Percentiles rank a stretch among this genome's conserved stretches.
Evolutionary conservation across 805 yeast species (phyloP).

Genomic region (Suhomyces faveliae): DNA sequence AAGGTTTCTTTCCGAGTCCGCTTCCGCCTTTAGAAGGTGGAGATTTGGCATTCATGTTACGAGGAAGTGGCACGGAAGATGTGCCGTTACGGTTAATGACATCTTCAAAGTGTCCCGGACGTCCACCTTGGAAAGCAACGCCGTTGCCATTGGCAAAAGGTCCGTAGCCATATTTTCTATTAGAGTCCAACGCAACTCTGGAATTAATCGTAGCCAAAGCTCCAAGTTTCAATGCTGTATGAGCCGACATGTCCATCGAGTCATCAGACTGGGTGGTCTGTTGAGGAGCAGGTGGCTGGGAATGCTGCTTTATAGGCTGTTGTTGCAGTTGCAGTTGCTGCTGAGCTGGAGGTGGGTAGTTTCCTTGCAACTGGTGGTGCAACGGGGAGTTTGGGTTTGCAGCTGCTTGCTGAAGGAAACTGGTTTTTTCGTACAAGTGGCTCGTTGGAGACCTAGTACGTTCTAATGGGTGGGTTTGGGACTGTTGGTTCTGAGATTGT

Average conservation of each 20-base stretch:
- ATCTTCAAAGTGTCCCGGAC: constrained; percentile 25
- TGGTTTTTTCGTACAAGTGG: constrained; percentile 44
- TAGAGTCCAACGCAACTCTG: constrained; percentile 48
- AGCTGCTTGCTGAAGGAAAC: constrained; percentile 38
- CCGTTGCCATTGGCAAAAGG: constrained; percentile 8
- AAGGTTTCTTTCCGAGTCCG: constrained; percentile 4
- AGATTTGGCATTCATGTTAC: constrained; percentile 9
- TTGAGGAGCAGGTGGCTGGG: constrained; percentile 7
- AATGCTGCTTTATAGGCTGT: constrained; percentile 14
- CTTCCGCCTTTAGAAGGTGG: constrained; percentile 3
- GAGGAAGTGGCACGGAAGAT: constrained; percentile 34
- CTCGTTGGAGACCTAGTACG: constrained; percentile 40
- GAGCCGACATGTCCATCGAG: constrained; percentile 27
- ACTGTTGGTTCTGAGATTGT: constrained; percentile 8
- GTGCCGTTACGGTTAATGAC: constrained; percentile 36
- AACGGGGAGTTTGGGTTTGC: constrained; percentile 15
- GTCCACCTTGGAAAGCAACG: constrained; percentile 7
- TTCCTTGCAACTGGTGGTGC: constrained; percentile 10
- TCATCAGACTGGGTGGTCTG: constrained; percentile 16
- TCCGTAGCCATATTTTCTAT: constrained; percentile 25
- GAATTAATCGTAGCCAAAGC: constrained; percentile 66
- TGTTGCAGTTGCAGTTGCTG: constrained; percentile 7
- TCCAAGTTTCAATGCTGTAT: constrained; percentile 56
- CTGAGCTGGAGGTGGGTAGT: constrained; percentile 1
- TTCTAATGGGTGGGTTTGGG: constrained; percentile 24